These are phyloP conservation scores for Syncephalis plumigaleata DNA, from an alignment of 371 early-diverging fungal species.

Conservation along the genomic window DNA sequence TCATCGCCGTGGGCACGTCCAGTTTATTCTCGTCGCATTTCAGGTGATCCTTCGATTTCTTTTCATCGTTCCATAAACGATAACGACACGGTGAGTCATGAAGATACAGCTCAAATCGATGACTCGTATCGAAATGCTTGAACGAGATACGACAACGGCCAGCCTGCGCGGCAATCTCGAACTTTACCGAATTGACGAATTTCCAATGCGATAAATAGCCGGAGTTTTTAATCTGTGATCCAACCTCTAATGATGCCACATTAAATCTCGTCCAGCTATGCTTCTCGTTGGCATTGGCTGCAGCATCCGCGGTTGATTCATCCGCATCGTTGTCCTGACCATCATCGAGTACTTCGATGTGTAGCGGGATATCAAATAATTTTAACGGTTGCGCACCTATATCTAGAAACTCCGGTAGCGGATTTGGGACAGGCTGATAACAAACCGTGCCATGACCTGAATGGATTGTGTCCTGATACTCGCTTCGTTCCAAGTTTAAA, in stretches of 20 bases:
- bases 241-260: conserved; percentile 4
- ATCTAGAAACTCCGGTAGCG: neutral
- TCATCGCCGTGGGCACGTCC: neutral
- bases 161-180: conserved; percentile 1
- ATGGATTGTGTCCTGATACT: neutral
- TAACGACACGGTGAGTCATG: neutral
- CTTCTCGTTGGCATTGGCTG: too few relatives aligned
- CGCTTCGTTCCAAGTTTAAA: conserved; percentile 2
- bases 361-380: neutral
- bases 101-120: neutral
- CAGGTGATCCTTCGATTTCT: neutral
- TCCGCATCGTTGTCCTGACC: neutral
- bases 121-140: neutral
- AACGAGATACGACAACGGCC: neutral
- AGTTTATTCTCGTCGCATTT: neutral
- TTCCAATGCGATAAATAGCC: neutral
- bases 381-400: neutral
- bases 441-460: neutral
- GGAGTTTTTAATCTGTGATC: neutral
- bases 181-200: neutral
- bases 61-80: conserved; percentile 1
- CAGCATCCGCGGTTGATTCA: too few relatives aligned
- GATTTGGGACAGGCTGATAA: neutral
- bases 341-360: neutral
- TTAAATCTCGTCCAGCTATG: neutral